Percentiles rank a stretch among this genome's conserved stretches.
Evolutionary conservation across 202 grass and related monocot species (phyloP).

Genomic region (Elaeis oleifera): DNA sequence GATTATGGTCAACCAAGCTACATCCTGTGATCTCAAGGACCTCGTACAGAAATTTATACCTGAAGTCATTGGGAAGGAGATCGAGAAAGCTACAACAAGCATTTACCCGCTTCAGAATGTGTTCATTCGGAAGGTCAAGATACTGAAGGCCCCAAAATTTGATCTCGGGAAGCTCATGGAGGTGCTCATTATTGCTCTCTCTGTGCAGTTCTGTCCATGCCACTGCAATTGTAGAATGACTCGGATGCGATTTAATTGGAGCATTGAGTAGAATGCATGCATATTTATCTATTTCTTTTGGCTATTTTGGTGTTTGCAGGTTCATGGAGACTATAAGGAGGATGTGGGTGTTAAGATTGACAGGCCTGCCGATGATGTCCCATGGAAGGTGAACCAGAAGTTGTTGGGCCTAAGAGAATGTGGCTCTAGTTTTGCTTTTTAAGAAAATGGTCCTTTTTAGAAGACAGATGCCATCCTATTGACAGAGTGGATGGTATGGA

Average conservation of each 20-base stretch:
- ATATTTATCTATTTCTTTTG: not conserved
- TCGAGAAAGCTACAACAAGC: constrained; percentile 77
- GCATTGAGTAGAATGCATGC: not conserved
- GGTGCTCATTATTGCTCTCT: constrained; percentile 16
- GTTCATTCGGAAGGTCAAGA: constrained; percentile 92
- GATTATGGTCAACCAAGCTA: constrained; percentile 80
- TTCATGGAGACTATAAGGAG: constrained; percentile 87
- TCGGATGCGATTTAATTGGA: not conserved
- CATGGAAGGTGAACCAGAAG: constrained; percentile 29
- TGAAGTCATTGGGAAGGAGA: constrained; percentile 85
- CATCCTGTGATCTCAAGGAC: constrained; percentile 78
- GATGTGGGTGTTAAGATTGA: constrained; percentile 76
- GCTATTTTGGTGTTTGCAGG: constrained; percentile 27
- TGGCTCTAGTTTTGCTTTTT: not conserved
- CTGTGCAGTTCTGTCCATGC: no score
- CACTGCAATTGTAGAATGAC: no score
- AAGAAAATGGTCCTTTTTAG: not conserved
- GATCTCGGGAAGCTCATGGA: constrained; percentile 96
- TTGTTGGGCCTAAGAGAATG: constrained; percentile 22
- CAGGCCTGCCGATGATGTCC: constrained; percentile 59
- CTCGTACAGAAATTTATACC: constrained; percentile 86
- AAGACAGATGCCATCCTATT: no score
- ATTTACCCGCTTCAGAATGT: constrained; percentile 81
- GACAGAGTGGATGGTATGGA: no score
- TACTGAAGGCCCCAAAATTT: constrained; percentile 82